A percentile compares a stretch with the other conserved stretches of the same genome.
Evolutionary conservation across 2,329 filamentous ascomycete genomes (phyloP).

Genomic region (Fonsecaea erecta): DNA sequence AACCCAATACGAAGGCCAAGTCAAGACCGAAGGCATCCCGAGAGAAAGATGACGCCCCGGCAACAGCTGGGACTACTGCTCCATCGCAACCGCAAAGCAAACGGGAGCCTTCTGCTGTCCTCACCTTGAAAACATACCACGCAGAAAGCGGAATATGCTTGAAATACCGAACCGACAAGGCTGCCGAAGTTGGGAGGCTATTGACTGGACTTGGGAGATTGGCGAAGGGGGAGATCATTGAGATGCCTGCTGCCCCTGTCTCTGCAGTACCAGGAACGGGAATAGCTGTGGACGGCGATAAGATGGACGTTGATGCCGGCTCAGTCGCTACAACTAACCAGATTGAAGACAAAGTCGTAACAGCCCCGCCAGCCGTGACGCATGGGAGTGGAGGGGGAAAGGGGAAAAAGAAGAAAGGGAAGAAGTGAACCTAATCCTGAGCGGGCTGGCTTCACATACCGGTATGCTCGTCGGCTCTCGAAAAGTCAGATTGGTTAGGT

Average conservation of each 20-base stretch:
- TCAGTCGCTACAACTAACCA: conserved; percentile 12
- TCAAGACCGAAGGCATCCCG: conserved; percentile 32
- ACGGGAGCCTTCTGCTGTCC: conserved; percentile 62
- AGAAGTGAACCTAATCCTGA: conserved; percentile 30
- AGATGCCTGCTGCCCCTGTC: conserved; percentile 40
- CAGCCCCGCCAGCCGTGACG: conserved; percentile 23
- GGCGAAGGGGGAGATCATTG: conserved; percentile 69
- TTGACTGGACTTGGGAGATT: conserved; percentile 76
- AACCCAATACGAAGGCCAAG: conserved; percentile 43
- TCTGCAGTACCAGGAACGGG: conserved; percentile 45
- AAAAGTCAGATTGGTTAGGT: not conserved
- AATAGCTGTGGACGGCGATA: conserved; percentile 29
- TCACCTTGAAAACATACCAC: conserved; percentile 89
- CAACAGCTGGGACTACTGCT: conserved; percentile 40
- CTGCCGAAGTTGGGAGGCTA: conserved; percentile 83
- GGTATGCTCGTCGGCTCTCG: not conserved
- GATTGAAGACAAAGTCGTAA: conserved; percentile 26
- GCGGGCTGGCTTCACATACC: not conserved
- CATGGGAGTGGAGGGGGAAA: conserved; percentile 29
- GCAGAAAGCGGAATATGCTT: conserved; percentile 78
- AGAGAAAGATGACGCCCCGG: conserved; percentile 20
- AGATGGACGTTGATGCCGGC: conserved; percentile 35
- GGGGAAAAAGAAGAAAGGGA: conserved; percentile 37
- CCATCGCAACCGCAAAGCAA: conserved; percentile 37
- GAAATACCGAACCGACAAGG: conserved; percentile 91